Evolutionary conservation across 1,284 basidiomycete species (phyloP).

Genomic region (Ceratobasidium theobromae): DNA sequence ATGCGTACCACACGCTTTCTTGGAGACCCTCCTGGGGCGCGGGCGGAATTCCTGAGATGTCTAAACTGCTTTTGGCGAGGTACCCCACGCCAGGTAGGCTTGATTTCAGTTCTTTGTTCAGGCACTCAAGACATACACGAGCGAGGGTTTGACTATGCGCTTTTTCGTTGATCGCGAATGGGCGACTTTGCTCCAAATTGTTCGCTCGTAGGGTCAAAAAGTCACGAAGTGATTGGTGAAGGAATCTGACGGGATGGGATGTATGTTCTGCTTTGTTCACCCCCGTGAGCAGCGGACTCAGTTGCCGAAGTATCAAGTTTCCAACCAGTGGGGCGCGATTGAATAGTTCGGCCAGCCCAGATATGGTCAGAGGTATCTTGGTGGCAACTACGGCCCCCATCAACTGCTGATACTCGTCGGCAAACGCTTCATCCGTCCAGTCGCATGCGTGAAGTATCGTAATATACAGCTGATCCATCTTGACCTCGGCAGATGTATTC

Average conservation of each 20-base stretch:
- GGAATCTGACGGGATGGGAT: neutral
- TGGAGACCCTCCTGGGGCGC: neutral
- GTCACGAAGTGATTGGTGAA: slow-evolving; percentile 1
- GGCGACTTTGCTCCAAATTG: neutral
- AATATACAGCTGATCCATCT: slow-evolving; percentile 39
- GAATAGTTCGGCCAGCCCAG: neutral
- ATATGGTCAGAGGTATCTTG: neutral
- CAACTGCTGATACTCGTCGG: neutral
- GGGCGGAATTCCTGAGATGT: neutral
- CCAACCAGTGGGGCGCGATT: neutral
- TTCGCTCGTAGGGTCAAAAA: neutral
- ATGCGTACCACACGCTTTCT: neutral
- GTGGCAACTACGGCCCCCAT: neutral
- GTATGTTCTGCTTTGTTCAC: neutral
- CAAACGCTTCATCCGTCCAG: too few species aligned
- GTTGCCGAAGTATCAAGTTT: neutral
- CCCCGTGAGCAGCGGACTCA: slow-evolving; percentile 4
- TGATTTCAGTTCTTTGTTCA: neutral
- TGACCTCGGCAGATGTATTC: slow-evolving; percentile 32
- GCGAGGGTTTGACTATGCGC: neutral
- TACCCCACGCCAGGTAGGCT: neutral
- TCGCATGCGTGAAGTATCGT: slow-evolving; percentile 37
- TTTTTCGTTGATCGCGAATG: neutral
- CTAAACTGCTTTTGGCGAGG: neutral
- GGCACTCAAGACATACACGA: neutral